phyloP scores from a whole-genome alignment of 2,329 filamentous ascomycete genomes.

The Cercospora sp. region DNA sequence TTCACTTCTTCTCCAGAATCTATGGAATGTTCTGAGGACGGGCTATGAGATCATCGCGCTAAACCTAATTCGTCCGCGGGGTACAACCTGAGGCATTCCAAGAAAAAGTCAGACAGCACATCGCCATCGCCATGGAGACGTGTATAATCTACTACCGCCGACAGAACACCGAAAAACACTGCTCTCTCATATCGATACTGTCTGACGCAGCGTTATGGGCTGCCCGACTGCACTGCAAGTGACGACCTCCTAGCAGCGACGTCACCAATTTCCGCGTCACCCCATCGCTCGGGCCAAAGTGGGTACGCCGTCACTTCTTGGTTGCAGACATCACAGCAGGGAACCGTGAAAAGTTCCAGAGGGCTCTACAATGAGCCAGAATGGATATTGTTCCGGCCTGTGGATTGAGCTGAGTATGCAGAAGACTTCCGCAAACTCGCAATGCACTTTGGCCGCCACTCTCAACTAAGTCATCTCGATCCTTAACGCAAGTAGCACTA shows the following conservation, averaged over 20 bases:
- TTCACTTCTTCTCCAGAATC: neutral
- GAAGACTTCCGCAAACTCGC: too few relatives aligned
- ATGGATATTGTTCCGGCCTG: neutral
- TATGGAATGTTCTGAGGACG: neutral
- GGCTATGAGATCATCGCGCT: constrained; percentile 1
- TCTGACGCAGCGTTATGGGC: neutral
- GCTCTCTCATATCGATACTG: neutral
- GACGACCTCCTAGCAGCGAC: neutral
- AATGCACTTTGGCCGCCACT: too few relatives aligned
- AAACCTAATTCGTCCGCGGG: neutral
- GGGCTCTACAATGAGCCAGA: neutral
- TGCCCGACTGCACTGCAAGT: neutral
- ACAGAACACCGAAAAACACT: neutral
- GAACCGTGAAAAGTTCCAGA: neutral
- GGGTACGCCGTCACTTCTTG: neutral
- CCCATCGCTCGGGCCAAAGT: neutral
- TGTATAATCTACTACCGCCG: neutral
- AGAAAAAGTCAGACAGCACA: neutral
- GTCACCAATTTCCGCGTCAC: neutral
- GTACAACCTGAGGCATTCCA: neutral
- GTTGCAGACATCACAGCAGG: neutral
- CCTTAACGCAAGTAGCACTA: neutral
- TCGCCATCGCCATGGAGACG: neutral
- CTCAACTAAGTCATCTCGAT: neutral
- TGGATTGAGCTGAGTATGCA: neutral